Percentiles rank a stretch among this genome's conserved stretches.
Conservation (phyloP, 2,329 filamentous ascomycete species). For the Colletotrichum plurivorum region DNA sequence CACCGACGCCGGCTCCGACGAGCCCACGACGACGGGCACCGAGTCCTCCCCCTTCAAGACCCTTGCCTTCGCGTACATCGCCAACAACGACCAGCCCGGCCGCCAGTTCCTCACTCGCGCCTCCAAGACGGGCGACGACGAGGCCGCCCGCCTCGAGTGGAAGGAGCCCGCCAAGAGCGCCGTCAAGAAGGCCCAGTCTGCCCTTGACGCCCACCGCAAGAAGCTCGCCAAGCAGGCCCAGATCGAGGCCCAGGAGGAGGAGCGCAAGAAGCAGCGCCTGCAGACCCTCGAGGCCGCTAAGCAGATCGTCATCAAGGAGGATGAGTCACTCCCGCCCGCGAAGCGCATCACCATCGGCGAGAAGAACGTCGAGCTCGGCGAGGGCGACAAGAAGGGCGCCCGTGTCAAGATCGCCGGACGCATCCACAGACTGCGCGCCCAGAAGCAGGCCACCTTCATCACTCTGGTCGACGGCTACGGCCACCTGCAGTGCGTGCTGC, state of each 20-base stretch:
- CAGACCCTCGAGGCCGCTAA: slow-evolving; percentile 80
- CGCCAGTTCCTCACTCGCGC: slow-evolving; percentile 78
- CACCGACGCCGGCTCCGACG: slow-evolving; percentile 83
- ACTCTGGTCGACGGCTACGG: slow-evolving; percentile 89
- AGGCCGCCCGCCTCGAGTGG: slow-evolving; percentile 76
- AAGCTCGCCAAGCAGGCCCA: slow-evolving; percentile 86
- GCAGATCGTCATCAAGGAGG: slow-evolving; percentile 79
- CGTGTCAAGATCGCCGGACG: slow-evolving; percentile 86
- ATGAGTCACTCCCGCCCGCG: slow-evolving; percentile 79
- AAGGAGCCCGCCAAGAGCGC: slow-evolving; percentile 88
- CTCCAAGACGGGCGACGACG: slow-evolving; percentile 76
- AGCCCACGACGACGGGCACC: slow-evolving; percentile 75
- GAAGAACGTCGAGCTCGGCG: slow-evolving; percentile 74
- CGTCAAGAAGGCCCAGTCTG: slow-evolving; percentile 85
- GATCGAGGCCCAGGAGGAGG: slow-evolving; percentile 78
- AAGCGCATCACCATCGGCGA: slow-evolving; percentile 82
- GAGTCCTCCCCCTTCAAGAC: slow-evolving; percentile 86
- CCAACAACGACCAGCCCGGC: slow-evolving; percentile 71
- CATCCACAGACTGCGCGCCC: slow-evolving; percentile 84
- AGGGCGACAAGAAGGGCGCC: slow-evolving; percentile 73
- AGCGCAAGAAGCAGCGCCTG: slow-evolving; percentile 73
- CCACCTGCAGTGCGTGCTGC: slow-evolving; percentile 86
- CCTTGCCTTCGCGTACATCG: slow-evolving; percentile 82
- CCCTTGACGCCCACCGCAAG: slow-evolving; percentile 83
- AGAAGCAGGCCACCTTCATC: slow-evolving; percentile 90